Base-by-base conservation (phyloP, 495 filamentous ascomycete species). In the Aspergillus olivimuriae region DNA sequence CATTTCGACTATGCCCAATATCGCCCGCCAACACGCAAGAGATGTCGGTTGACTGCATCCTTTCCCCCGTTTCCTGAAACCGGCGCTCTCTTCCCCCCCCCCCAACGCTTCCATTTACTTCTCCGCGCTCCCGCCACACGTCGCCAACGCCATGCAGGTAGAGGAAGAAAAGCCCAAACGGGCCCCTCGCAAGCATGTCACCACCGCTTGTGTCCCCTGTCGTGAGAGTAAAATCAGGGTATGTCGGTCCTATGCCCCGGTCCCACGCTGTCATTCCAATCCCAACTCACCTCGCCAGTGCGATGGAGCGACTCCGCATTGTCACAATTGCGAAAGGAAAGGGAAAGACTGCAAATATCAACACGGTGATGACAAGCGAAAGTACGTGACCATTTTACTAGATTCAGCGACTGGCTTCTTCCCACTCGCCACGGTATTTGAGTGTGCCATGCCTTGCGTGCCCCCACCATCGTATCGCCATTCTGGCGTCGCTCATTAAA, bases 171-270 rank as follows among this genome's bases (percentile, higher is more conserved):
- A 60, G 55, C 44, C 52, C 28, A 70, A 68, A 42, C 60, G 57
- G 49, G 51, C 58, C 7, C 66, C 62, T 11, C 62, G 63, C 20
- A 72, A 63, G 36, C 70, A 74, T 53, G 63, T 74, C 39, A 74
- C 70, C 0, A 74, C 70, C 1, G 70, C 70, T 11, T 74, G 70
- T 47, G 68, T 70, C 15, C 67, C 69, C 15, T 74, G 70, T 52
- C 67, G 70, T 9, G 70, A 74, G 53, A 74, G 70, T 36, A 74
- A 74, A 33, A 70, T 74, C 30, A 62, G 66, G 45, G 70, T 72
- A 63, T 41, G 40, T 34, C 7, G 41, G 4, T 15, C 28, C 16
- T 11, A 15, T 19, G 15, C 33, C 34, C 21, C 7, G 12, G 19
- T 34, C 33, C 33, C 4, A 34, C 31, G 10, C 11, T 47, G 24